phyloP scores from a whole-genome alignment of 2,329 filamentous ascomycete species.

The Botrytis elliptica region DNA sequence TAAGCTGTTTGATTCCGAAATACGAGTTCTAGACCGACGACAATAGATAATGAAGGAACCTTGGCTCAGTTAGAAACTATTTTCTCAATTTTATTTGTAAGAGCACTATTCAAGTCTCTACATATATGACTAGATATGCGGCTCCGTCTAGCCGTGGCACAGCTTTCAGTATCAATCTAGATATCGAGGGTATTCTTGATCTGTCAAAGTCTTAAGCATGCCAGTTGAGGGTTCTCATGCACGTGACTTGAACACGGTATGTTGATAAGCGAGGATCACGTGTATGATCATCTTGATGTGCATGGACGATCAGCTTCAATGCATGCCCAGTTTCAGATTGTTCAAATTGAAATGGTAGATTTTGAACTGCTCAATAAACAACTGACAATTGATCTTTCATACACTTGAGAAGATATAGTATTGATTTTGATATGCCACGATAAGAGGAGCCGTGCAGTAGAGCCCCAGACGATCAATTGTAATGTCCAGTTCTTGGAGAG shows the following conservation, averaged over 20 bases:
- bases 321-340: background rate
- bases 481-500: background rate
- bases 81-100: background rate
- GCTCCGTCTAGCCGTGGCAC: background rate
- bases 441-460: background rate
- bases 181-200: background rate
- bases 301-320: background rate
- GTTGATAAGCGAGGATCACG: background rate
- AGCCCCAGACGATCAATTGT: background rate
- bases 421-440: background rate
- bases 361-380: background rate
- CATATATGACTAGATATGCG: fast-evolving
- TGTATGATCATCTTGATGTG: background rate
- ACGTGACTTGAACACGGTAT: background rate
- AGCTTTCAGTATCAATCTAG: background rate
- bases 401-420: background rate
- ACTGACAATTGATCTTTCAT: background rate
- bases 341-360: background rate
- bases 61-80: conserved; percentile 28
- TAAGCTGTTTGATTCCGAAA: conserved; percentile 59
- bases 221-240: background rate
- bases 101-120: background rate
- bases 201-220: background rate
- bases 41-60: conserved; percentile 62
- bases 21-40: conserved; percentile 66